A percentile compares a stretch with the other conserved stretches of the same genome.
Conservation (phyloP, 1,284 basidiomycete species). For the Tilletiopsis washingtonensis region DNA sequence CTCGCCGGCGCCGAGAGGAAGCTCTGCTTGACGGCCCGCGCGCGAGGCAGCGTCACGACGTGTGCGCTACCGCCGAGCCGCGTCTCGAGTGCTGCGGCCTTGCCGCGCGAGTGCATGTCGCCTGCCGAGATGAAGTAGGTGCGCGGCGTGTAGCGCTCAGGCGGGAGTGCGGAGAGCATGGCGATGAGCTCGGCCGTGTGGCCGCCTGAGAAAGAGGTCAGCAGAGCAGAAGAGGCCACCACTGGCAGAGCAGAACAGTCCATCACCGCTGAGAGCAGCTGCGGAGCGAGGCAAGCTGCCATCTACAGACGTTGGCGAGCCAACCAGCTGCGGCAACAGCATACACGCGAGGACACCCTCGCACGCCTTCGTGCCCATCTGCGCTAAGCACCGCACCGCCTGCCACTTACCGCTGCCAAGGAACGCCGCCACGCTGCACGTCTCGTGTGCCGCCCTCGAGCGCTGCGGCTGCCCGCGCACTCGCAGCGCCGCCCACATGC, state of each 20-base stretch:
- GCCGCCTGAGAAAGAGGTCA: slow-evolving; percentile 78
- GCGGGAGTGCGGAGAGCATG: slow-evolving; percentile 69
- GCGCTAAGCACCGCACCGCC: not conserved
- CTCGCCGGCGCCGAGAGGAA: slow-evolving; percentile 30
- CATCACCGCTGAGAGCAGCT: not conserved
- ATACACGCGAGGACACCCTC: not conserved
- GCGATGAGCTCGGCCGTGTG: slow-evolving; percentile 83
- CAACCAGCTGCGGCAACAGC: not conserved
- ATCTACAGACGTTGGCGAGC: not conserved
- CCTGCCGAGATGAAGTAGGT: slow-evolving; percentile 76
- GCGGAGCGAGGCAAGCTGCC: too few species aligned
- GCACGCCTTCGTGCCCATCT: not conserved
- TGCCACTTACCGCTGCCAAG: not conserved
- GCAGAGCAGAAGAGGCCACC: too few species aligned
- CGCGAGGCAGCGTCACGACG: slow-evolving; percentile 68
- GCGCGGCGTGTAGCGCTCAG: slow-evolving; percentile 65
- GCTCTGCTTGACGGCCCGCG: slow-evolving; percentile 53
- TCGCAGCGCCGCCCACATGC: too few species aligned
- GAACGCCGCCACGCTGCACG: not conserved
- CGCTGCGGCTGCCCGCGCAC: too few species aligned
- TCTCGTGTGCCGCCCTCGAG: too few species aligned
- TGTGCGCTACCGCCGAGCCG: slow-evolving; percentile 28
- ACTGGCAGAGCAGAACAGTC: too few species aligned
- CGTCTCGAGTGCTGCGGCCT: slow-evolving; percentile 62
- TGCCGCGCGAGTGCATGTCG: slow-evolving; percentile 67